Evolutionary conservation across 2,329 filamentous ascomycete species (phyloP), one percentile per base, ranked within the genome.

Genomic region (Colletotrichum karsti): DNA sequence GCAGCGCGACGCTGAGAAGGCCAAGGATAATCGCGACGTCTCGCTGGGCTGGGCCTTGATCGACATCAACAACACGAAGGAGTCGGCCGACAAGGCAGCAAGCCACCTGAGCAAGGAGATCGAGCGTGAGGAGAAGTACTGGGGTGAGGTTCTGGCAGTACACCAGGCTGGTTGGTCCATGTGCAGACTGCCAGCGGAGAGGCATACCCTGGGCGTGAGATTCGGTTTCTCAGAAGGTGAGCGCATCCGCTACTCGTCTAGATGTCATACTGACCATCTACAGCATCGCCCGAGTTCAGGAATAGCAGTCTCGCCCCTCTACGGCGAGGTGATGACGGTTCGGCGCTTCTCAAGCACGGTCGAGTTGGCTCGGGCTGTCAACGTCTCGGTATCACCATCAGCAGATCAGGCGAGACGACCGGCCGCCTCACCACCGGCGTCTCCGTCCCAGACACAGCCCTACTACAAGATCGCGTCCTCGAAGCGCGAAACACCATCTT

Each of bases 141-240:
- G 96, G 96, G 88, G 92, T 62, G 92, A 97, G 73, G 88, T 98
- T 3, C 82, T 97, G 51, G 88, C 90, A 9, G 90, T 98, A 48
- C 94, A 92, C 71, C 89, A 94, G 72, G 91, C 90, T 61, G 94
- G 95, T 5, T 99, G 96, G 95, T 91, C 92, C 20, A 83, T 98
- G 18, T 95, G 92, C 72, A 88, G 92, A 54, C 83, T 96, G 42
- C 93, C 94, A 0, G 84, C 90, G 7, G 91, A 95, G 72, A 85
- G 86, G 55, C 89, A 93, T 72, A 91, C 90, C 0, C 84, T 98
- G 55, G 94, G 92, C 20, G 95, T 98, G 37, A 90, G 93, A 70
- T 98, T 95, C 79, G 96, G 95, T 7, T 97, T 97, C 75, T 87
- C 92, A 12, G 95, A 98, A 82, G 87, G 87, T 87, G 78, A 60